A percentile compares a stretch with the other conserved stretches of the same genome.
Evolutionary conservation across 345 rosid genomes (phyloP).

Genomic region (Gossypium rotundifolium): DNA sequence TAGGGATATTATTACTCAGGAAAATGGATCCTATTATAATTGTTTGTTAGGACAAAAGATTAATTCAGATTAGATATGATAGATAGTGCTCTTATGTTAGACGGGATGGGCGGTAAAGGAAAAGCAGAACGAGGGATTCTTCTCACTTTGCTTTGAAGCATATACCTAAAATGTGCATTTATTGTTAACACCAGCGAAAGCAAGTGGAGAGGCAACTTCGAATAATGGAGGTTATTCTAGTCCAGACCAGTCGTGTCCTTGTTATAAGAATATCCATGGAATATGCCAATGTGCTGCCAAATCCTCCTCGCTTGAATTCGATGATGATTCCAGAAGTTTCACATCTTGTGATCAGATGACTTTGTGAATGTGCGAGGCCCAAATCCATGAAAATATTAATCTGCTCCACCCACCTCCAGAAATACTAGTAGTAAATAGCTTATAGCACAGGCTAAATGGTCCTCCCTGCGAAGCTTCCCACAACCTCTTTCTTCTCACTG

Average conservation of each 20-base stretch:
- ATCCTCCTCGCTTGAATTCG: not conserved
- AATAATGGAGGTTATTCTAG: not conserved
- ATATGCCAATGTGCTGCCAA: constrained; percentile 4
- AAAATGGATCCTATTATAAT: not conserved
- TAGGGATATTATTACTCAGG: not conserved
- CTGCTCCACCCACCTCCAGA: not conserved
- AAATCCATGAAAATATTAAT: not conserved
- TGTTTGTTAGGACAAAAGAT: not conserved
- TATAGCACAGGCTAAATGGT: not conserved
- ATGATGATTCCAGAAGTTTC: not conserved
- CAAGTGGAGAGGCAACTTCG: not conserved
- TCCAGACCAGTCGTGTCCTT: not conserved
- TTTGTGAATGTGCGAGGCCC: not conserved
- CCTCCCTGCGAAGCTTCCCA: not conserved
- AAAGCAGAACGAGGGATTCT: not conserved
- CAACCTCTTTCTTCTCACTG: not conserved
- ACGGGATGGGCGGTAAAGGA: not conserved
- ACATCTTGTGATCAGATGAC: not conserved
- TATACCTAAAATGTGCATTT: not conserved
- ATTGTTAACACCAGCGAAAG: not conserved
- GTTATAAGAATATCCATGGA: constrained; percentile 7
- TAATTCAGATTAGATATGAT: not conserved
- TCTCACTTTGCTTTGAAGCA: not conserved
- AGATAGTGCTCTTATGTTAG: not conserved
- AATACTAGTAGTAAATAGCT: not conserved